Conservation (phyloP, 225 moss, liverwort and hornwort genomes). For the Ulota crispa region DNA sequence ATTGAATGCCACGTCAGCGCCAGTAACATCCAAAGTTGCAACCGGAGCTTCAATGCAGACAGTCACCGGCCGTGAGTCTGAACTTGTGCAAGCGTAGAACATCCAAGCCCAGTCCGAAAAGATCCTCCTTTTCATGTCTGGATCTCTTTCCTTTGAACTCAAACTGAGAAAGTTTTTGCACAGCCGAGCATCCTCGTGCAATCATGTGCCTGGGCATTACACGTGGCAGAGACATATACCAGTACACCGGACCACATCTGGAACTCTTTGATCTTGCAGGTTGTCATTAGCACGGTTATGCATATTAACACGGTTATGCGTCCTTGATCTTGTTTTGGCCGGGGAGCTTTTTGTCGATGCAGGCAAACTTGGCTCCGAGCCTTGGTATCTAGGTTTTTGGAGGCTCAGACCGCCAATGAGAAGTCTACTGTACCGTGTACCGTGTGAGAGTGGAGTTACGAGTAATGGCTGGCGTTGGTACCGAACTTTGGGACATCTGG, state of each 20-base stretch:
- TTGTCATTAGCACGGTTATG: background rate
- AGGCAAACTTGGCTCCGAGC: background rate
- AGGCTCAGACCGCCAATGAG: conserved; percentile 12
- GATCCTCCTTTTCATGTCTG: background rate
- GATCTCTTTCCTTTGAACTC: background rate
- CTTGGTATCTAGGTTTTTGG: conserved; percentile 22
- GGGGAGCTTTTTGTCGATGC: background rate
- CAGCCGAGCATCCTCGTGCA: background rate
- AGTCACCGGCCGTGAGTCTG: background rate
- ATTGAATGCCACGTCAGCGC: background rate
- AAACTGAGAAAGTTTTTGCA: background rate
- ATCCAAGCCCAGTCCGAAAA: background rate
- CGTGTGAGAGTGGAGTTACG: background rate
- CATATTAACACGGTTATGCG: no score
- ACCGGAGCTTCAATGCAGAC: background rate
- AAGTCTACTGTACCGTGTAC: conserved; percentile 28
- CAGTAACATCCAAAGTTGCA: background rate
- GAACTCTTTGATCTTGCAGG: background rate
- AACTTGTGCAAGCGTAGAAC: conserved; percentile 11
- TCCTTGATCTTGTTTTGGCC: background rate
- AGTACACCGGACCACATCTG: background rate
- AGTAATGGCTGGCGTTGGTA: background rate
- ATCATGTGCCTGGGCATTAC: background rate
- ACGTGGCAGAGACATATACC: background rate
- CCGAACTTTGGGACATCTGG: background rate